These are phyloP conservation scores for Geranium brycei DNA, from an alignment of 345 rosid genomes.

Conservation along the genomic window DNA sequence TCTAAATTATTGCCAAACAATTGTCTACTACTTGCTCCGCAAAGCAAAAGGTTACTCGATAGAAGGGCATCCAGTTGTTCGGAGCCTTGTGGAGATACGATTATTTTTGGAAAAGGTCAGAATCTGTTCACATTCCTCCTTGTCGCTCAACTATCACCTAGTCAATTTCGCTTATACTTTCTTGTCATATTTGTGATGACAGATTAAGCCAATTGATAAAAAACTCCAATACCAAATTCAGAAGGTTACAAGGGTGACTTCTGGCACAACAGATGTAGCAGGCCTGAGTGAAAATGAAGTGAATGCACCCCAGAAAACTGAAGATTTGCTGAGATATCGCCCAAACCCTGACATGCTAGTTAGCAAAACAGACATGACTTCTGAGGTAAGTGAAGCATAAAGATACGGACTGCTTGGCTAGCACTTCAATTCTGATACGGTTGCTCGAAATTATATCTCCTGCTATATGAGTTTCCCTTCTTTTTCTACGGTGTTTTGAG, in stretches of 20 bases:
- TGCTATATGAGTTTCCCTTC: too few relatives aligned
- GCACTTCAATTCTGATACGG: too few relatives aligned
- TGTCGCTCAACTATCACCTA: too few relatives aligned
- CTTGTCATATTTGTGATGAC: constrained; percentile 5
- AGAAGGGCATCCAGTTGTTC: constrained; percentile 64
- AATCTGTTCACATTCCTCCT: too few relatives aligned
- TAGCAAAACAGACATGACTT: constrained; percentile 22
- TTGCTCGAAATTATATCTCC: too few relatives aligned
- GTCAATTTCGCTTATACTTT: too few relatives aligned
- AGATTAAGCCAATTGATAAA: constrained; percentile 85
- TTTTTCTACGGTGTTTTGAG: too few relatives aligned
- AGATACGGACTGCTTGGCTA: too few relatives aligned
- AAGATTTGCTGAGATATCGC: constrained; percentile 55
- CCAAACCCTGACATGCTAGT: constrained; percentile 81
- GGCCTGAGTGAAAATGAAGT: constrained; percentile 24
- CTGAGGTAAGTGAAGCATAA: constrained; percentile 17
- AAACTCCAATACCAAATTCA: constrained; percentile 83
- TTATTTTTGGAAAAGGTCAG: constrained; percentile 76
- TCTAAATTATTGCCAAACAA: constrained; percentile 65
- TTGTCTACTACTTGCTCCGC: constrained; percentile 64
- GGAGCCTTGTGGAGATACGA: constrained; percentile 77
- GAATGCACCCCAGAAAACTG: constrained; percentile 28
- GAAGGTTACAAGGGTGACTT: constrained; percentile 48
- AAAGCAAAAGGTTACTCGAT: constrained; percentile 76
- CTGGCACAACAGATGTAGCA: constrained; percentile 19